phyloP scores from a whole-genome alignment of 139 green algal genomes.

The Nannochloris sp. region DNA sequence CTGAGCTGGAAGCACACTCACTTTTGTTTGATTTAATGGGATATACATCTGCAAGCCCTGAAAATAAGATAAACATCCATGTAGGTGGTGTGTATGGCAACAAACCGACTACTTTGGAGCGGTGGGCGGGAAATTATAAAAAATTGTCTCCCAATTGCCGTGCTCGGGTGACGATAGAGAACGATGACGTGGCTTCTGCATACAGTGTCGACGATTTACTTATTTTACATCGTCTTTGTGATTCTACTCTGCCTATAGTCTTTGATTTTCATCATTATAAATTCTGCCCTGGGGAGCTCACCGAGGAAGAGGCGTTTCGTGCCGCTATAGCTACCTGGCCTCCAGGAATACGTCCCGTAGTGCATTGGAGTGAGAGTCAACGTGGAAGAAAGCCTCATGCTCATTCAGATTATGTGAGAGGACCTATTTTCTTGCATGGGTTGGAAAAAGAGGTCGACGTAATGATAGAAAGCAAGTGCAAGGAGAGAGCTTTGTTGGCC shows the following conservation, averaged over 20 bases:
- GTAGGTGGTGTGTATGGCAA: constrained; percentile 37
- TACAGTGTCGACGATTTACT: constrained; percentile 48
- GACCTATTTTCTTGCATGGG: constrained; percentile 51
- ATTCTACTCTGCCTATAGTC: constrained; percentile 43
- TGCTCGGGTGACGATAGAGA: constrained; percentile 59
- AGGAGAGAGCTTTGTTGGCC: constrained; percentile 50
- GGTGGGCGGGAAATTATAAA: constrained; percentile 42
- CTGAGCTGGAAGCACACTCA: constrained; percentile 60
- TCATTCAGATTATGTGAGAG: constrained; percentile 54
- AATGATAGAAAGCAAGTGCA: constrained; percentile 65
- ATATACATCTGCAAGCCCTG: constrained; percentile 34
- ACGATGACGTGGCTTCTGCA: constrained; percentile 47
- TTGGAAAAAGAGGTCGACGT: constrained; percentile 48
- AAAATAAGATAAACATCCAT: constrained; percentile 80
- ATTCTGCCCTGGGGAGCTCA: constrained; percentile 40
- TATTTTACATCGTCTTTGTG: constrained; percentile 20
- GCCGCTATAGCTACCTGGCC: constrained; percentile 49
- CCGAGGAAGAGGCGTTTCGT: constrained; percentile 40
- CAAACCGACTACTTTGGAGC: constrained; percentile 47
- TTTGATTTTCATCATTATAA: constrained; percentile 72
- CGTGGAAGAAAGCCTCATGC: constrained; percentile 35
- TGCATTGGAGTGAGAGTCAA: constrained; percentile 62
- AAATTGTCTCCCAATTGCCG: constrained; percentile 38
- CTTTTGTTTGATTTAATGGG: constrained; percentile 63
- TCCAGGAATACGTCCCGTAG: constrained; percentile 42